These are phyloP conservation scores for Cladosporium sp. DNA, from an alignment of 2,329 filamentous ascomycete species.

Conservation along the genomic window DNA sequence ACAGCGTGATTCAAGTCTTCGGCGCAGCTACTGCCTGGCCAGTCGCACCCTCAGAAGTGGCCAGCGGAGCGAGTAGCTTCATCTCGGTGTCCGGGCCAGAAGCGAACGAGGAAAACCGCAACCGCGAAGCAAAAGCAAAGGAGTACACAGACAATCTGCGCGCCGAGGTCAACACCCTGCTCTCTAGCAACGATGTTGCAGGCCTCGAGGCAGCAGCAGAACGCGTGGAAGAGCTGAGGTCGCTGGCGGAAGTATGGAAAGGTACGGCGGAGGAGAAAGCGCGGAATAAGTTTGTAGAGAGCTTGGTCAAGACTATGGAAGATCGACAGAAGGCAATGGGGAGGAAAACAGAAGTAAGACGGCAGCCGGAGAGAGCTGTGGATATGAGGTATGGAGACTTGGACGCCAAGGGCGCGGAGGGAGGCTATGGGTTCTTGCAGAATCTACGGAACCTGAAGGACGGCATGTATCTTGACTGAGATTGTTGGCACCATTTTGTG, in stretches of 20 bases:
- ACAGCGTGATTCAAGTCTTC: conserved; percentile 85
- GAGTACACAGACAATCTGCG: conserved; percentile 68
- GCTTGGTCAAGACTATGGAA: conserved; percentile 75
- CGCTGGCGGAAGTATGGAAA: conserved; percentile 79
- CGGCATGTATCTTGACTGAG: conserved; percentile 49
- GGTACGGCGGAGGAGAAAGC: conserved; percentile 95
- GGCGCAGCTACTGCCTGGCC: conserved; percentile 95
- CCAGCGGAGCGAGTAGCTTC: conserved; percentile 71
- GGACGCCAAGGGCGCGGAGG: conserved; percentile 24
- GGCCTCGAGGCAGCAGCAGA: conserved; percentile 70
- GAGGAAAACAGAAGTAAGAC: conserved; percentile 13
- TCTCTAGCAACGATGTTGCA: conserved; percentile 53
- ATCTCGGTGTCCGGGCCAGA: conserved; percentile 84
- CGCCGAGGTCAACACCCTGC: conserved; percentile 65
- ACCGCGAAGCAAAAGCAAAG: conserved; percentile 81
- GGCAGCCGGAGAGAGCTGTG: conserved; percentile 7
- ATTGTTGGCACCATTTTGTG: neutral
- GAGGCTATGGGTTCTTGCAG: conserved; percentile 48
- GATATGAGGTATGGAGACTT: conserved; percentile 13
- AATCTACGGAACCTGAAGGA: conserved; percentile 51
- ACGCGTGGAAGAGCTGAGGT: conserved; percentile 72
- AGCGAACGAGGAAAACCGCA: conserved; percentile 52
- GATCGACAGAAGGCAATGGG: conserved; percentile 55
- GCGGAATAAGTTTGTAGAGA: conserved; percentile 74
- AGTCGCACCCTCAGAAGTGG: conserved; percentile 80